These are phyloP conservation scores for Neurospora tetrasperma DNA, from an alignment of 495 filamentous ascomycete genomes.

Conservation along the genomic window DNA sequence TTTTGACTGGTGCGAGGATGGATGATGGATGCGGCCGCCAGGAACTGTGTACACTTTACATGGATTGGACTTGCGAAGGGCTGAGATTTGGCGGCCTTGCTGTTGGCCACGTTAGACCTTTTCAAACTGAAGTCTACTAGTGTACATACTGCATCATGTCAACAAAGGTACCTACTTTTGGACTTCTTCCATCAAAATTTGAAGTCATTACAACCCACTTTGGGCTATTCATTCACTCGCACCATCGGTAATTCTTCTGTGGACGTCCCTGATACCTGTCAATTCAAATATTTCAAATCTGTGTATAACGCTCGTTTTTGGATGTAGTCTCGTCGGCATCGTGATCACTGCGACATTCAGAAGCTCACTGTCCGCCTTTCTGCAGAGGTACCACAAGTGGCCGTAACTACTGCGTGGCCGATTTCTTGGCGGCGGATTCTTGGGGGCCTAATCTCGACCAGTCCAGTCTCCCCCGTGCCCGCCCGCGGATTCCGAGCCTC, in stretches of 20 bases:
- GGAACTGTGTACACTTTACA: neutral
- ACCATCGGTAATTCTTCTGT: neutral
- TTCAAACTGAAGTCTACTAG: neutral
- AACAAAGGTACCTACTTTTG: neutral
- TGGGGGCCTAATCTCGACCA: slow-evolving; percentile 10
- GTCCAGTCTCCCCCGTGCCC: neutral
- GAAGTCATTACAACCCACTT: neutral
- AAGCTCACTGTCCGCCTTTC: neutral
- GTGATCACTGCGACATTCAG: neutral
- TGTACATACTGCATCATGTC: neutral
- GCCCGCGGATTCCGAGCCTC: slow-evolving; percentile 2
- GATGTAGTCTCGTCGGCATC: neutral
- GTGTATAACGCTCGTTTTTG: neutral
- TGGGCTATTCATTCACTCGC: neutral
- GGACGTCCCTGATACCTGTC: neutral
- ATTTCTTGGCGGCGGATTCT: slow-evolving; percentile 12
- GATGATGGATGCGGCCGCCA: neutral
- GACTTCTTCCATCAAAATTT: neutral
- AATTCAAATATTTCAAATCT: neutral
- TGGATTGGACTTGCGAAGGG: neutral
- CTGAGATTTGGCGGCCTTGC: neutral
- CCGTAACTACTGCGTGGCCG: slow-evolving; percentile 6
- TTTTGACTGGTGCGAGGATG: neutral
- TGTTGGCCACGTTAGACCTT: neutral
- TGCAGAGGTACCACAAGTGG: slow-evolving; percentile 1